Conservation (phyloP, 257 asterid species). For the Scutellaria galericulata region DNA sequence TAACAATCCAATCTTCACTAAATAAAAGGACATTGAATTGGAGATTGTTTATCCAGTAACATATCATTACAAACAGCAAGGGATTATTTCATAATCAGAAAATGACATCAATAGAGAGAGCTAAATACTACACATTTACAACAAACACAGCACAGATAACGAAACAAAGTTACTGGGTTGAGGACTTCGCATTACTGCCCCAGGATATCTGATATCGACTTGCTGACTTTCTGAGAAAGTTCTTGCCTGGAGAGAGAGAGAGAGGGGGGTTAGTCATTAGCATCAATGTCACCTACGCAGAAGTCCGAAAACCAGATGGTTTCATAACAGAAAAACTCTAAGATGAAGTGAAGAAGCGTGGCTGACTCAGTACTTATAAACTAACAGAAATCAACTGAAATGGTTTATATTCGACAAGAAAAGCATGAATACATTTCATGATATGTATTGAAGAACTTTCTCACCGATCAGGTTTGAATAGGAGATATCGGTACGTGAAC, state of each 20-base stretch:
- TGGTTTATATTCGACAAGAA: not conserved
- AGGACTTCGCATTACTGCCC: conserved; percentile 52
- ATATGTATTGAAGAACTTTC: conserved; percentile 27
- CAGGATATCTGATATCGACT: conserved; percentile 61
- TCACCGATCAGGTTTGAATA: conserved; percentile 92
- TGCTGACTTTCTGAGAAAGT: conserved; percentile 56
- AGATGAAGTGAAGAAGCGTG: not conserved
- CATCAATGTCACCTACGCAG: not conserved
- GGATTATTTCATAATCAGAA: conserved; percentile 23
- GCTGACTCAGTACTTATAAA: not conserved
- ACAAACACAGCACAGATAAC: conserved; percentile 20
- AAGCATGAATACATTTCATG: conserved; percentile 8
- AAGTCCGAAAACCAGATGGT: not conserved
- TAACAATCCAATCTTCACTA: not conserved
- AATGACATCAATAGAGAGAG: not conserved
- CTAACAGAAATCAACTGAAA: conserved; percentile 7
- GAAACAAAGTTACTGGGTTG: conserved; percentile 17
- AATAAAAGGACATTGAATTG: not conserved
- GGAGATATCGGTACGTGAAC: conserved; percentile 87
- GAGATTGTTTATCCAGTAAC: not conserved
- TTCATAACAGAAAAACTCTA: not conserved
- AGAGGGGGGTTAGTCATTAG: not conserved
- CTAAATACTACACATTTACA: conserved; percentile 21
- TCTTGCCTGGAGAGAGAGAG: conserved; percentile 54
- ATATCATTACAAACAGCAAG: conserved; percentile 23